Conservation (phyloP, 257 asterid genomes). For the Salvia rosmarinus region DNA sequence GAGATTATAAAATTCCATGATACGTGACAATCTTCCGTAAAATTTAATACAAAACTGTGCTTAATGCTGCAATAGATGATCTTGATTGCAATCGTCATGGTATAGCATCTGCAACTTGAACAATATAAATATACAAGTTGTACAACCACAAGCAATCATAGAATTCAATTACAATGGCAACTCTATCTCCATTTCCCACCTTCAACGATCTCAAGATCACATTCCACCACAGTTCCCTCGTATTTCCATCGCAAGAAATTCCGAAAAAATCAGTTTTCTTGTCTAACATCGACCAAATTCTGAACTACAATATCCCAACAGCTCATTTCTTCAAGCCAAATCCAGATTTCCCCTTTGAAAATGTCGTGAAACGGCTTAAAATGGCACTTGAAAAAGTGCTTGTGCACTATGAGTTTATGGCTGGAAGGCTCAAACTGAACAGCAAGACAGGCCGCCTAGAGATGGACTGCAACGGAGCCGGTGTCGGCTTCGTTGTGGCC, state of each 20-base stretch:
- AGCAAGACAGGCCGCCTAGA: constrained; percentile 31
- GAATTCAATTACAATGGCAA: constrained; percentile 37
- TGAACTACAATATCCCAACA: constrained; percentile 45
- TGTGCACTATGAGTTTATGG: constrained; percentile 48
- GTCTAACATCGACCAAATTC: constrained; percentile 53
- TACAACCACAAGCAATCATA: too few species aligned
- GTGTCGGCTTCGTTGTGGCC: constrained; percentile 53
- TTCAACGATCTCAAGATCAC: constrained; percentile 37
- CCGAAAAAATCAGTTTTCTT: constrained; percentile 42
- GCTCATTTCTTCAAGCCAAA: constrained; percentile 34
- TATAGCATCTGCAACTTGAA: too few species aligned
- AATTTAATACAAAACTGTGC: too few species aligned
- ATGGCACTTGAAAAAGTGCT: constrained; percentile 44
- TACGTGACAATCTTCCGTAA: too few species aligned
- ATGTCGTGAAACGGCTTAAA: constrained; percentile 36
- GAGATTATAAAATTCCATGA: too few species aligned
- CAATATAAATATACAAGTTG: too few species aligned
- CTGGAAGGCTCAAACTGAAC: constrained; percentile 24
- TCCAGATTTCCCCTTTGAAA: constrained; percentile 42
- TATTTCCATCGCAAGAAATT: constrained; percentile 40
- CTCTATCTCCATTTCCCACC: constrained; percentile 29
- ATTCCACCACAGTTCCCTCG: not conserved
- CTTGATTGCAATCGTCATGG: too few species aligned
- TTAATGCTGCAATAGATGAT: too few species aligned
- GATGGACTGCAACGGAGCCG: constrained; percentile 53